Base-by-base conservation (phyloP, 345 rosid species). In the Eucalyptus guilfoylei region DNA sequence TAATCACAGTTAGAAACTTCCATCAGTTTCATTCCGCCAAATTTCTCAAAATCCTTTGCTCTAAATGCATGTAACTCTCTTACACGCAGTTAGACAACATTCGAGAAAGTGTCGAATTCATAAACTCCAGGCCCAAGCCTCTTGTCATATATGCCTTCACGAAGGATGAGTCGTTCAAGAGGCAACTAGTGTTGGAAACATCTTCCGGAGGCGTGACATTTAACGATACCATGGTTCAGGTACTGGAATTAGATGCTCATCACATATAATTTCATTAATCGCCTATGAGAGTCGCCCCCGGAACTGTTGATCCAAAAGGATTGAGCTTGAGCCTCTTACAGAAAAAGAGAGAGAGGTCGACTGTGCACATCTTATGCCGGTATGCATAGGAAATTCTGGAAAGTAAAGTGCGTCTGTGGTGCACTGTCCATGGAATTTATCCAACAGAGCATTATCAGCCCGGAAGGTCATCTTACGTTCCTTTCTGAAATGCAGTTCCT, bases 181-280 rank as follows among this genome's bases (percentile, higher is more conserved):
- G 89, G 62, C 93, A 93, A 86, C 92, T 97, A 87, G 58, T 96
- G 88, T 87, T 94, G 23, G 94, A 92, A 91, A 96, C 98, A 85
- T 95, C 97, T 17, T 96, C 99, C 5, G 99, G 98, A 88, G 89
- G 94, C 72, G 91, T 96, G 86, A 90, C 94, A n/a, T 96, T 97
- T 88, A 97, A 97, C 24, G 98, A 97, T 89, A 91, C 94, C 44
- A 88, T 96, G 91, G 88, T 94, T 88, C 99, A 97, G 90, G 98
- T 96, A 92, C 32, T 45, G n/a, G 69, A 49, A 42, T 47, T 47
- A 72, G 83, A 37, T 72, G 28, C 15, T 37, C 11, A 64, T 64
- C 6, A 64, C 76, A n/a, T 14, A 14, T n/a, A n/a, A 32, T 64
- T 64, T n/a, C 15, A 64, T 64, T 64, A 64, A 64, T 64, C 1